Evolutionary conservation across 306 rosid species (phyloP), one percentile per base, ranked within the genome.

Genomic region (Vigna radiata): DNA sequence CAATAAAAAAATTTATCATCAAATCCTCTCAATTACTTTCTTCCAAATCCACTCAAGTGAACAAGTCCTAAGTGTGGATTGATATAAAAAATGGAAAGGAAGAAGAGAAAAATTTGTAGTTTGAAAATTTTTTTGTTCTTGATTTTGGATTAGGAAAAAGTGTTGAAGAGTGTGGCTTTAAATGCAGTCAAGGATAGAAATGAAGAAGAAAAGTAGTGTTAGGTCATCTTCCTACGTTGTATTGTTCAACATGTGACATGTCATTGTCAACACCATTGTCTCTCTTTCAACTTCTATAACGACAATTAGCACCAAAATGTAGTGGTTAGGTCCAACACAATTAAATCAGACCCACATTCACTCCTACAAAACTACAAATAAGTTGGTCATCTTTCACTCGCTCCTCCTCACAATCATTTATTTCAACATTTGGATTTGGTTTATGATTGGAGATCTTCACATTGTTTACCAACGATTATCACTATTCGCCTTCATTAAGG

Each of bases 301-400:
- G 37, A 60, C 31, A 12, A 31, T 60, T 75, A 61, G 16, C 48
- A 47, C n/a, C 10, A 31, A 53, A 41, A 74, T 46, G 48, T 12
- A 60, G 78, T 60, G 58, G 53, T 58, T 58, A 36, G 25, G 52
- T 71, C 13, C 17, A 58, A 58, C 25, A 39, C 33, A 70, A 33
- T 31, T 61, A 61, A 61, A 31, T 31, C 37, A 10, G 47, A 70
- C 31, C 18, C 17, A 21, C 25, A 72, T 43, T 72, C 19, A 14
- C 23, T 36, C 18, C 2, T 55, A 15, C 11, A 72, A 21, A 68
- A 68, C 48, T 31, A 17, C 19, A 21, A 27, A 27, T 2, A 49
- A 27, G 17, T 59, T 0, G 39, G 17, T 13, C 31, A n/a, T 14
- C 15, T 62, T 33, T 5, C 25, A 13, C 15, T 18, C 1, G 17